These are phyloP conservation scores for Caryopteris hybrid DNA, from an alignment of 305 asterid species.

Conservation along the genomic window DNA sequence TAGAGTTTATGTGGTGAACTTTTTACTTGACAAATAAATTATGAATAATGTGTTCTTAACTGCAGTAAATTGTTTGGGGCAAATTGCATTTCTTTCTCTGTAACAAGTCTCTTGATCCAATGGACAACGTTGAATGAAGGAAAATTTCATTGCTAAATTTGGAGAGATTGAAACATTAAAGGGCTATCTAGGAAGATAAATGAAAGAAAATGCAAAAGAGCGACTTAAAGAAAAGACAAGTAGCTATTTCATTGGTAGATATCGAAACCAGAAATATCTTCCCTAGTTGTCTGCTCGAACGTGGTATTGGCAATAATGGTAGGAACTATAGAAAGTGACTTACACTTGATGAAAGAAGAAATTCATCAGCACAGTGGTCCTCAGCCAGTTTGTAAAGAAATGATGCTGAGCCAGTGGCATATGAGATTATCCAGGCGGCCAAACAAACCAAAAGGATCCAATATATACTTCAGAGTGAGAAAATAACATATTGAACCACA, in stretches of 20 bases:
- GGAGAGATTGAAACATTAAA: not conserved
- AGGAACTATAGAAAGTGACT: constrained; percentile 8
- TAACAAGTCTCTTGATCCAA: not conserved
- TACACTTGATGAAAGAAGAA: constrained; percentile 2
- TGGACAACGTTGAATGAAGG: not conserved
- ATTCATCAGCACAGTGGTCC: constrained; percentile 17
- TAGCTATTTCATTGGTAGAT: not conserved
- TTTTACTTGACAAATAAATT: no score
- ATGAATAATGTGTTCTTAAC: no score
- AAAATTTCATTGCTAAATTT: not conserved
- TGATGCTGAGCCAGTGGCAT: not conserved
- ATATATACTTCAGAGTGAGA: constrained; percentile 6
- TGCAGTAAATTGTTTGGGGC: no score
- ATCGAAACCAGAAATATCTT: not conserved
- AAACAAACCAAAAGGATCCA: not conserved
- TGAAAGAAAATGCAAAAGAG: not conserved
- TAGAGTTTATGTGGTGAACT: no score
- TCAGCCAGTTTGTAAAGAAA: constrained; percentile 10
- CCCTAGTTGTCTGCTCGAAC: not conserved
- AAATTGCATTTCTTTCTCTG: no score
- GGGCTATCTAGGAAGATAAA: not conserved
- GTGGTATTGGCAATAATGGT: not conserved
- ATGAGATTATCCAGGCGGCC: constrained; percentile 7
- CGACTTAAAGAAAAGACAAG: not conserved
- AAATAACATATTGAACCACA: constrained; percentile 1